phyloP scores from a whole-genome alignment of 2,329 filamentous ascomycete genomes.

The Macroventuria anomochaeta region DNA sequence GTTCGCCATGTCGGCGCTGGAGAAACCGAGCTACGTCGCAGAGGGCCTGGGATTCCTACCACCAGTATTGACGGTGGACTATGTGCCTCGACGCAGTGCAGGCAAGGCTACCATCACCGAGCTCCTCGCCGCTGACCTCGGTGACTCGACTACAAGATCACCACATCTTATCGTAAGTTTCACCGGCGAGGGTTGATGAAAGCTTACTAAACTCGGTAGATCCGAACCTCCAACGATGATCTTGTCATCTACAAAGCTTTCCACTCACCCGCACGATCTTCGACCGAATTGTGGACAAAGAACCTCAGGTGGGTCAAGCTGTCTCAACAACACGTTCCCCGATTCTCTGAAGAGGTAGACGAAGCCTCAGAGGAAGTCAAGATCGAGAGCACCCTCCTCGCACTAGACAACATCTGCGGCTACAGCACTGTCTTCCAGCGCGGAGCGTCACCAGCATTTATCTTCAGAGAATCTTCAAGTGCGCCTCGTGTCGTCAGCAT shows the following conservation, averaged over 20 bases:
- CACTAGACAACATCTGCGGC: slow-evolving; percentile 71
- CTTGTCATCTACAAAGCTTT: slow-evolving; percentile 87
- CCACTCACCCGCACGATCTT: slow-evolving; percentile 53
- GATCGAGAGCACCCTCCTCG: slow-evolving; percentile 59
- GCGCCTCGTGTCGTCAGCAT: slow-evolving; percentile 76
- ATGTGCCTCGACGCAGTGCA: slow-evolving; percentile 71
- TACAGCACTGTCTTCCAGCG: slow-evolving; percentile 84
- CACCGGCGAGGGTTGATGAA: not conserved
- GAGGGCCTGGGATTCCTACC: slow-evolving; percentile 81
- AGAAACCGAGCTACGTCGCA: slow-evolving; percentile 73
- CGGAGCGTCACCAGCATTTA: slow-evolving; percentile 78
- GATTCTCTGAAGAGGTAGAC: slow-evolving; percentile 57
- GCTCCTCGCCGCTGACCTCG: slow-evolving; percentile 82
- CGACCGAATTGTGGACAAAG: slow-evolving; percentile 56
- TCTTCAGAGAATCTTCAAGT: slow-evolving; percentile 82
- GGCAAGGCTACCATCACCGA: slow-evolving; percentile 78
- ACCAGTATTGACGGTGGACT: slow-evolving; percentile 75
- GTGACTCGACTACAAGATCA: slow-evolving; percentile 71
- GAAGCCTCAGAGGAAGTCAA: slow-evolving; percentile 56
- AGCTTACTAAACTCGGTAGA: slow-evolving; percentile 52
- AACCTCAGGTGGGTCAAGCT: slow-evolving; percentile 79
- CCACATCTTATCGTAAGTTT: slow-evolving; percentile 80
- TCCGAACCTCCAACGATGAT: slow-evolving; percentile 81
- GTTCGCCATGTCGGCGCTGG: slow-evolving; percentile 76
- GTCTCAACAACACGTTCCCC: slow-evolving; percentile 71